These are phyloP conservation scores for Cruciata laevipes DNA, from an alignment of 257 asterid genomes.

Conservation along the genomic window DNA sequence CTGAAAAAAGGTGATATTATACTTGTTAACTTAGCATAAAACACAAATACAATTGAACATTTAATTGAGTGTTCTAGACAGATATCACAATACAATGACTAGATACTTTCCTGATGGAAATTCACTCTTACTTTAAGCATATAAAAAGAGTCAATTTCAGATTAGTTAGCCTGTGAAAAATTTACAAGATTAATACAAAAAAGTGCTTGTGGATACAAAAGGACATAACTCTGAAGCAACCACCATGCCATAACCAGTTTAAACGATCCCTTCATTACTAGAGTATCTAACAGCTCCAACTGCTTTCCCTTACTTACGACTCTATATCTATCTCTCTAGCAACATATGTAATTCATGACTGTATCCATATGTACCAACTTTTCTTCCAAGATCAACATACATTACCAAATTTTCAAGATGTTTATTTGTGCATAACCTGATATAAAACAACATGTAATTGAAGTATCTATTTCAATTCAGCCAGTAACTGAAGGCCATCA, in stretches of 20 bases:
- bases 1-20: constrained; percentile 34
- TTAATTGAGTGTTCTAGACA: constrained; percentile 2
- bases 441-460: background rate
- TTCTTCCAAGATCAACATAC: background rate
- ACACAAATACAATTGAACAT: background rate
- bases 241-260: background rate
- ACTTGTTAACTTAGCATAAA: constrained; percentile 4
- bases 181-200: background rate
- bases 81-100: background rate
- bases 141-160: background rate
- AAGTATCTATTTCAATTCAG: background rate
- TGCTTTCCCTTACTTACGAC: background rate
- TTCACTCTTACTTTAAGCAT: background rate
- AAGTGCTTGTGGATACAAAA: too few relatives aligned
- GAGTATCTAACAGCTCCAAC: background rate
- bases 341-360: background rate
- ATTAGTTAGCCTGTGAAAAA: background rate
- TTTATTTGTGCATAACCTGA: background rate
- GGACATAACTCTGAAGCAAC: background rate
- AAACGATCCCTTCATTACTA: background rate
- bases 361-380: background rate
- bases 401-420: background rate
- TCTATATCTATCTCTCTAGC: background rate
- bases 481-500: background rate
- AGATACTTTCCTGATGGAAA: background rate